These are phyloP conservation scores for Diutina ranongensis DNA, from an alignment of 1,139 yeast species.

Conservation along the genomic window DNA sequence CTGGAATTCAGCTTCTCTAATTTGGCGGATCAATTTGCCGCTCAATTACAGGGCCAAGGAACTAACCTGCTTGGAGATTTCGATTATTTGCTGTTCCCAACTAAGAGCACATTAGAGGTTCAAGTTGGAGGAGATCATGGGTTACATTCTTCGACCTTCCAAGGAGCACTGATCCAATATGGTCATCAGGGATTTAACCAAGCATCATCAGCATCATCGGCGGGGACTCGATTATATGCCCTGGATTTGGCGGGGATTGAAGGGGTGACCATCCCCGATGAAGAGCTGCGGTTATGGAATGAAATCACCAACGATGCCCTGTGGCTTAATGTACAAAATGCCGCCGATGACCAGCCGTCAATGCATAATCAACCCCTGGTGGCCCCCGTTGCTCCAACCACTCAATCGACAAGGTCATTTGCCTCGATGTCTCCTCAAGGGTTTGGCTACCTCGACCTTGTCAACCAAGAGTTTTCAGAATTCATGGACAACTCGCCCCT, in stretches of 20 bases:
- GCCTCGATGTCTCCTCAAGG: constrained; percentile 1
- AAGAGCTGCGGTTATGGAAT: constrained; percentile 61
- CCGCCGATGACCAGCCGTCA: not conserved
- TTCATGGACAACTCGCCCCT: constrained; percentile 2
- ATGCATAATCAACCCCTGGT: not conserved
- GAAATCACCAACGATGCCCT: constrained; percentile 66
- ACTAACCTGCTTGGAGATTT: not conserved
- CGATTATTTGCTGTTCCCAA: not conserved
- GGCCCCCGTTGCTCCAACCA: not conserved
- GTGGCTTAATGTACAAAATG: constrained; percentile 34
- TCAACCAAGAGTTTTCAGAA: constrained; percentile 30
- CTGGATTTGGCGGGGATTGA: constrained; percentile 30
- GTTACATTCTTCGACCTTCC: too few relatives aligned
- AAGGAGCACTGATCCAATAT: too few relatives aligned
- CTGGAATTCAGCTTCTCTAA: constrained; percentile 4
- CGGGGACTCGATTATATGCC: not conserved
- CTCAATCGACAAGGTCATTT: not conserved
- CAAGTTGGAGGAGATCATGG: not conserved
- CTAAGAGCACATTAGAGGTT: not conserved
- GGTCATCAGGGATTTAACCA: too few relatives aligned
- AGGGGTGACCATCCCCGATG: constrained; percentile 32
- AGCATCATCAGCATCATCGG: not conserved
- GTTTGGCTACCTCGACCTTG: constrained; percentile 22
- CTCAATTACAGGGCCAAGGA: not conserved
- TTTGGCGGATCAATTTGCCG: not conserved